Evolutionary conservation across 352 stramenopile species (phyloP).

Genomic region (Phytophthora tentaculata): DNA sequence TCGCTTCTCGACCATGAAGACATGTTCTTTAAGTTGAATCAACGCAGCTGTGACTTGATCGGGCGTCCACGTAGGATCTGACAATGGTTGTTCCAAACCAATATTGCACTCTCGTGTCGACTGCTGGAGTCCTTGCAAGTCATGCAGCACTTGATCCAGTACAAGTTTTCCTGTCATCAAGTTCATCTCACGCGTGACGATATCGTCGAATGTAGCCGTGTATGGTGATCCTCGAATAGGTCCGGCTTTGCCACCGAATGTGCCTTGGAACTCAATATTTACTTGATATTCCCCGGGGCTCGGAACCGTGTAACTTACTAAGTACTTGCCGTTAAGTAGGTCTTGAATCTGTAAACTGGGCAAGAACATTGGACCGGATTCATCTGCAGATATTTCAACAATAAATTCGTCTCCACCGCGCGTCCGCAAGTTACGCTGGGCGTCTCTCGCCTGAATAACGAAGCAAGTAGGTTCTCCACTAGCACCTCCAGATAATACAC

Average conservation of each 20-base stretch:
- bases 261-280: conserved; percentile 91
- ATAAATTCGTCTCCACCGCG: conserved; percentile 94
- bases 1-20: conserved; percentile 81
- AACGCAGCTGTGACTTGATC: conserved; percentile 69
- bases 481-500: conserved; percentile 88
- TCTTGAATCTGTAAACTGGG: conserved; percentile 81
- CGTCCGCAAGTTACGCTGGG: conserved; percentile 73
- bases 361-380: conserved; percentile 56
- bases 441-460: conserved; percentile 88
- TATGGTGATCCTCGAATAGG: conserved; percentile 93
- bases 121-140: conserved; percentile 67
- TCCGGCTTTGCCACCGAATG: conserved; percentile 90
- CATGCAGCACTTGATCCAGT: conserved; percentile 69
- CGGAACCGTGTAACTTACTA: conserved; percentile 91
- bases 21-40: conserved; percentile 78
- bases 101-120: conserved; percentile 73
- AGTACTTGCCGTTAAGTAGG: conserved; percentile 93
- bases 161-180: conserved; percentile 85
- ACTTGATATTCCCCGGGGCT: conserved; percentile 87
- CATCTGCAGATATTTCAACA: conserved; percentile 68
- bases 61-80: conserved; percentile 60
- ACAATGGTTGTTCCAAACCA: conserved; percentile 73
- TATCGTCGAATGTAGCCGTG: conserved; percentile 76
- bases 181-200: conserved; percentile 82
- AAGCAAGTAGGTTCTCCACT: conserved; percentile 78